These are phyloP conservation scores for Penicillium flavigenum DNA, from an alignment of 495 filamentous ascomycete genomes.

Conservation along the genomic window DNA sequence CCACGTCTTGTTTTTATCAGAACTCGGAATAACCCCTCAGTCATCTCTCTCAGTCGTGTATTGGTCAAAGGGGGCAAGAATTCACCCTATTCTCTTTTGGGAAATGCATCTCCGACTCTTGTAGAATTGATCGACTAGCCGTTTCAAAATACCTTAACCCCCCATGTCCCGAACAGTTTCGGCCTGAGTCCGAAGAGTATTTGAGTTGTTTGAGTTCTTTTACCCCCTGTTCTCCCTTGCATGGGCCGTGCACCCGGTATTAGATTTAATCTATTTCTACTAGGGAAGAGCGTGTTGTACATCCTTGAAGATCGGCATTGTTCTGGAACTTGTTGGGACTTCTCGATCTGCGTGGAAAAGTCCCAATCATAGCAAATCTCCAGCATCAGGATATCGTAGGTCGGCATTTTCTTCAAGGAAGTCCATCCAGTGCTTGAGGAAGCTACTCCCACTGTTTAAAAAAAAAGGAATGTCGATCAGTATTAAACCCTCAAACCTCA, in stretches of 20 bases:
- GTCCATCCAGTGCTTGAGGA: conserved; percentile 87
- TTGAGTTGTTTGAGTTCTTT: background rate
- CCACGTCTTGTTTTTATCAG: no score
- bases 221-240: no score
- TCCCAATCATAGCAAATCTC: conserved; percentile 47
- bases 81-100: background rate
- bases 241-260: background rate
- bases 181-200: background rate
- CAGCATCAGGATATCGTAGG: conserved; percentile 75
- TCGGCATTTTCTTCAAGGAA: conserved; percentile 82
- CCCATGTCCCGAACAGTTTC: background rate
- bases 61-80: no score
- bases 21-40: no score
- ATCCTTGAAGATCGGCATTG: background rate
- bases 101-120: conserved; percentile 17
- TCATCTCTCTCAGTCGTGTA: no score
- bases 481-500: background rate
- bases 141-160: background rate
- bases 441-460: conserved; percentile 65
- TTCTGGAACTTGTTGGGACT: conserved; percentile 5
- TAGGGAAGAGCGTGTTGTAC: no score
- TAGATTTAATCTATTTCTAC: conserved; percentile 3
- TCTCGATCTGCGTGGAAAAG: background rate
- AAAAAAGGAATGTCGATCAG: conserved; percentile 6
- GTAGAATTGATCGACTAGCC: background rate